Percentiles rank a stretch among this genome's conserved stretches.
Conservation (phyloP, 179 eudicot genomes). For the Silene vulgaris region DNA sequence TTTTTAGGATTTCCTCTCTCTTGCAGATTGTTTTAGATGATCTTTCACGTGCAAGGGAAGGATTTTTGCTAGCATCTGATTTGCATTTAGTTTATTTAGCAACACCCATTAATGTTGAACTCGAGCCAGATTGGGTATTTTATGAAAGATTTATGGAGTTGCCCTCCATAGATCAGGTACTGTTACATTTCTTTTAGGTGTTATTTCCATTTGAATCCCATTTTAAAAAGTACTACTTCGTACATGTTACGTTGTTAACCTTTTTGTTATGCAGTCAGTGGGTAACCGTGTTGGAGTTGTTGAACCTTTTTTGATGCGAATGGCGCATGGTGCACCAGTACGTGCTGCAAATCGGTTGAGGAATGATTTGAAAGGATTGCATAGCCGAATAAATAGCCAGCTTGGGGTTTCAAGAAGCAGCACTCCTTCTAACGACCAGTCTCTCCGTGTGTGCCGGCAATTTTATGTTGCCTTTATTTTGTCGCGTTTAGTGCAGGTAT, state of each 20-base stretch:
- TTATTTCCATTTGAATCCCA: conserved; percentile 2
- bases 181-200: not conserved
- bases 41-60: conserved; percentile 96
- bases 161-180: conserved; percentile 80
- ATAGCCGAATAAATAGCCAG: conserved; percentile 40
- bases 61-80: conserved; percentile 97
- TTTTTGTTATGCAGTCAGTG: conserved; percentile 58
- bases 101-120: conserved; percentile 94
- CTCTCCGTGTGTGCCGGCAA: conserved; percentile 77
- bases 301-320: conserved; percentile 94
- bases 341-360: conserved; percentile 48
- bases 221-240: not conserved
- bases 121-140: conserved; percentile 97
- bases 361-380: conserved; percentile 42
- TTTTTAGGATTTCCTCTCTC: conserved; percentile 3
- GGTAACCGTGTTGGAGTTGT: conserved; percentile 95
- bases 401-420: conserved; percentile 38
- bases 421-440: conserved; percentile 70
- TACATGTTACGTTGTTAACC: conserved; percentile 7
- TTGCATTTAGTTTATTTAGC: conserved; percentile 91
- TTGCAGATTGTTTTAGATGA: conserved; percentile 88
- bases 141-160: conserved; percentile 92
- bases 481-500: conserved; percentile 91
- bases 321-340: conserved; percentile 91
- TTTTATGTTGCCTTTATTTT: conserved; percentile 94